These are phyloP conservation scores for Fallopia convolvulus DNA, from an alignment of 148 eudicot species.

Conservation along the genomic window DNA sequence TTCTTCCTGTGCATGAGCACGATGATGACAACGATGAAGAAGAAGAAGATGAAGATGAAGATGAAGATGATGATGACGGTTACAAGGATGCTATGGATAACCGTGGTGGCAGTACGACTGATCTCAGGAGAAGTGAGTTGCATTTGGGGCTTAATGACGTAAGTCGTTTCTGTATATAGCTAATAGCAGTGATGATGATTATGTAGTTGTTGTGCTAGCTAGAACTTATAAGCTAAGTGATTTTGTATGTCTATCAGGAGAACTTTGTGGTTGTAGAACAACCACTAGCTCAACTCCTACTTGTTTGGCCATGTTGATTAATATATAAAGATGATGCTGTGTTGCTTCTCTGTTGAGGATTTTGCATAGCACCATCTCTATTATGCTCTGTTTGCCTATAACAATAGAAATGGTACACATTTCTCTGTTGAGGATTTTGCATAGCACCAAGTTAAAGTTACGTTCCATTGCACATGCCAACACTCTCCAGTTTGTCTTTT, in stretches of 20 bases:
- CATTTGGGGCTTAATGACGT: background rate
- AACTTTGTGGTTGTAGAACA: background rate
- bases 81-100: background rate
- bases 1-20: conserved; percentile 1
- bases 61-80: background rate
- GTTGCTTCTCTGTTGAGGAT: background rate
- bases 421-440: too few relatives aligned
- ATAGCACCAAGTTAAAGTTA: too few relatives aligned
- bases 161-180: conserved; percentile 8
- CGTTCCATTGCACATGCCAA: background rate
- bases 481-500: background rate
- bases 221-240: background rate
- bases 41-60: background rate
- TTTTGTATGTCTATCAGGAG: background rate
- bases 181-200: background rate
- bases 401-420: background rate
- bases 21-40: background rate
- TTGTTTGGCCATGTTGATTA: background rate
- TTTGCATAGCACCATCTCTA: background rate
- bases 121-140: background rate
- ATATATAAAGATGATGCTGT: background rate
- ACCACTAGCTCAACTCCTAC: background rate
- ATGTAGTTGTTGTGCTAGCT: conserved; percentile 7
- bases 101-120: background rate
- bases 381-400: background rate